phyloP scores from a whole-genome alignment of 176 grass and related monocot genomes.

The Avena sativa region DNA sequence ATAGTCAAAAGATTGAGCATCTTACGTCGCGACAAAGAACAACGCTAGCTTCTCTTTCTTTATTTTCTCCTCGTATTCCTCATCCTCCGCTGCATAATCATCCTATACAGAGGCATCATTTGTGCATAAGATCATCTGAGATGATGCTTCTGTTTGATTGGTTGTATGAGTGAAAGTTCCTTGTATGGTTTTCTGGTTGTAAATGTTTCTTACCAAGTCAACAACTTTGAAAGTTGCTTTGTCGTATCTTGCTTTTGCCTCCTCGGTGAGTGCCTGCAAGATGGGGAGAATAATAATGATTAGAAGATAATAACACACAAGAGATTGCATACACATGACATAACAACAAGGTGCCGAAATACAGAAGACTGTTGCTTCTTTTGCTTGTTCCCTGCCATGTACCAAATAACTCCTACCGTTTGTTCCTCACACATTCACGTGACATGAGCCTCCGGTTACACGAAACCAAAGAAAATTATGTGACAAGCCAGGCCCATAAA shows the following conservation, averaged over 20 bases:
- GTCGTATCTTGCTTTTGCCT: constrained; percentile 82
- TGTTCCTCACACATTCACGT: constrained; percentile 12
- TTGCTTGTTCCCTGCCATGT: neutral
- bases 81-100: constrained; percentile 83
- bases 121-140: constrained; percentile 31
- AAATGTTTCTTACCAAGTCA: constrained; percentile 70
- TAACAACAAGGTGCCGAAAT: neutral
- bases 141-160: neutral
- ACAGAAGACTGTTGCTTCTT: constrained; percentile 8
- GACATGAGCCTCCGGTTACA: neutral
- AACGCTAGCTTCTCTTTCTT: constrained; percentile 77
- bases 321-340: neutral
- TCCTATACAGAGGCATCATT: constrained; percentile 59
- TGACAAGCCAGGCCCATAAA: neutral
- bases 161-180: neutral
- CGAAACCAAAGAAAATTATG: constrained; percentile 9
- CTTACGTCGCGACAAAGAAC: constrained; percentile 92
- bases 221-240: constrained; percentile 87
- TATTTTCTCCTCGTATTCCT: constrained; percentile 81
- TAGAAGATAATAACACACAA: neutral
- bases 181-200: neutral
- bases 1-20: neutral
- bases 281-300: constrained; percentile 30
- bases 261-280: constrained; percentile 72
- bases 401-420: neutral